These are phyloP conservation scores for Mortierella sp. DNA, from an alignment of 371 early-diverging fungal genomes.

Conservation along the genomic window DNA sequence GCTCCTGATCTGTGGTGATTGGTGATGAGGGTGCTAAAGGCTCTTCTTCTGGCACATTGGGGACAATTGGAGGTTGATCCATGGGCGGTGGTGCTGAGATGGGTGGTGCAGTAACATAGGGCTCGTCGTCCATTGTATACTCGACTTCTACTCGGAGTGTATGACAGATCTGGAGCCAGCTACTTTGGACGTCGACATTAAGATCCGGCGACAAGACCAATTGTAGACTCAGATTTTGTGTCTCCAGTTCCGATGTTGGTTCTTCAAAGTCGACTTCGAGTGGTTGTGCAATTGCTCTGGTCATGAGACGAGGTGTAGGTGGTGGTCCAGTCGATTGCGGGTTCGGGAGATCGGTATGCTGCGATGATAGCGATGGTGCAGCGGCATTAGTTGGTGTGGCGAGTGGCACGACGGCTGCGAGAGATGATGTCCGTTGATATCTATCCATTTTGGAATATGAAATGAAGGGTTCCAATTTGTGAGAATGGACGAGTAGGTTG, in stretches of 20 bases:
- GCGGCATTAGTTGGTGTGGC: constrained; percentile 6
- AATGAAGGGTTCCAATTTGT: too few species aligned
- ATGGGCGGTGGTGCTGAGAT: constrained; percentile 7
- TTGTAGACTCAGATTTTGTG: constrained; percentile 31
- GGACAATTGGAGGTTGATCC: not conserved
- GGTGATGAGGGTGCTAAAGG: not conserved
- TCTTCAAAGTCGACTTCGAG: constrained; percentile 46
- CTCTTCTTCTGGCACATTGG: not conserved
- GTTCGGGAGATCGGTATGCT: constrained; percentile 5
- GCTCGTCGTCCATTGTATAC: constrained; percentile 46
- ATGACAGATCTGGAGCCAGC: constrained; percentile 46
- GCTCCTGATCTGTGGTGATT: not conserved
- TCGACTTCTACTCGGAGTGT: constrained; percentile 42
- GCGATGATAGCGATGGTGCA: constrained; percentile 10
- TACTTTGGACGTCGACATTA: constrained; percentile 47
- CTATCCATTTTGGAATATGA: constrained; percentile 9
- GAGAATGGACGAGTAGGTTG: too few species aligned
- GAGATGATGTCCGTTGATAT: constrained; percentile 26
- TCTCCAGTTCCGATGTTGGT: constrained; percentile 29
- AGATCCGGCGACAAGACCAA: constrained; percentile 47
- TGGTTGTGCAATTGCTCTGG: constrained; percentile 40
- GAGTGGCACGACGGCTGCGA: constrained; percentile 21
- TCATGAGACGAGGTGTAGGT: constrained; percentile 44
- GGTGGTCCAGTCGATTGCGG: constrained; percentile 2
- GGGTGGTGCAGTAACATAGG: constrained; percentile 25